Percentiles rank a stretch among this genome's conserved stretches.
phyloP scores from a whole-genome alignment of 2,329 filamentous ascomycete genomes.

The Fusarium graminum region DNA sequence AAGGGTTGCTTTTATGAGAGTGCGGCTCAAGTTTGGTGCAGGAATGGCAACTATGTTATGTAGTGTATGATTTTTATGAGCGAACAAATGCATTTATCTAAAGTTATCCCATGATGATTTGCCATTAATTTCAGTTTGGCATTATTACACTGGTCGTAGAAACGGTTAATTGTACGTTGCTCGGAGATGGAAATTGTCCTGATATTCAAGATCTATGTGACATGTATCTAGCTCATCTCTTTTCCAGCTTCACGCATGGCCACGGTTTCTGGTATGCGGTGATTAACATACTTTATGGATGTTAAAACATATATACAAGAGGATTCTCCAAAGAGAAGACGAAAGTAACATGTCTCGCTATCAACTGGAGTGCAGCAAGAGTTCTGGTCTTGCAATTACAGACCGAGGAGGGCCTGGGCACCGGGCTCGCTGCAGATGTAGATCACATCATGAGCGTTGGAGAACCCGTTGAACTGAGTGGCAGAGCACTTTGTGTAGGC shows the following conservation, averaged over 20 bases:
- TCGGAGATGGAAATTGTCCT: slow-evolving; percentile 1
- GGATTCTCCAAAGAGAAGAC: slow-evolving; percentile 29
- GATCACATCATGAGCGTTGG: slow-evolving; percentile 89
- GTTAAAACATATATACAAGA: slow-evolving; percentile 32
- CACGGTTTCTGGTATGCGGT: not conserved
- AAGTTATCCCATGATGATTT: not conserved
- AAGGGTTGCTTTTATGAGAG: not conserved
- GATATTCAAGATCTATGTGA: not conserved
- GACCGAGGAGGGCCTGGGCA: slow-evolving; percentile 76
- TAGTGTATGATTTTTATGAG: slow-evolving; percentile 10
- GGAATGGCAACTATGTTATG: not conserved
- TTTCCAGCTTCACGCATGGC: not conserved
- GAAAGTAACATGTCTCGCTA: slow-evolving; percentile 36
- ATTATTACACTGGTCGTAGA: not conserved
- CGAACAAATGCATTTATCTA: slow-evolving; percentile 1
- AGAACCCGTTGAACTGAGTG: slow-evolving; percentile 97
- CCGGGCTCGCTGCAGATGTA: slow-evolving; percentile 96
- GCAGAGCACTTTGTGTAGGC: slow-evolving; percentile 99
- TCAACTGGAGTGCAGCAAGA: not conserved
- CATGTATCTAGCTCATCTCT: slow-evolving; percentile 31
- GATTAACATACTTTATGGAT: slow-evolving; percentile 1
- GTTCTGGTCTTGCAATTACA: slow-evolving; percentile 24
- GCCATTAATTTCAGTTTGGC: not conserved
- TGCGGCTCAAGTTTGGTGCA: slow-evolving; percentile 2
- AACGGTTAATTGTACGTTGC: not conserved